These are phyloP conservation scores for Pythium diclinum DNA, from an alignment of 352 stramenopile species.

Conservation along the genomic window DNA sequence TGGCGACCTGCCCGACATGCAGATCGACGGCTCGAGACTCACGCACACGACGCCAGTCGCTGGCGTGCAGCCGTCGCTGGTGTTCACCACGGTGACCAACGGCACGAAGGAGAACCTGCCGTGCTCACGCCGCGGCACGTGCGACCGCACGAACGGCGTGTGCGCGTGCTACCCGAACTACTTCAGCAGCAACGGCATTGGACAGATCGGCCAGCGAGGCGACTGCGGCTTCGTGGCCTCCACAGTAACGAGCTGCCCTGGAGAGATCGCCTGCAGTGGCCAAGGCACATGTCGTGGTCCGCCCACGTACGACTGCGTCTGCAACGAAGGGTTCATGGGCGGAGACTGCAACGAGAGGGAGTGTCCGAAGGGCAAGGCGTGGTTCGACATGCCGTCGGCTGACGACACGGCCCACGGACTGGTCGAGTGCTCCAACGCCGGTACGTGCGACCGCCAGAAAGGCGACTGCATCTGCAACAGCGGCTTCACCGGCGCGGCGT, in stretches of 20 bases:
- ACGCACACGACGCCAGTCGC: constrained; percentile 41
- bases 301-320: constrained; percentile 77
- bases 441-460: constrained; percentile 60
- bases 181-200: constrained; percentile 80
- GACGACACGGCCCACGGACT: constrained; percentile 52
- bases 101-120: constrained; percentile 88
- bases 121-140: constrained; percentile 86
- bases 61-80: constrained; percentile 40
- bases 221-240: constrained; percentile 88
- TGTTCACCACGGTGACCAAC: constrained; percentile 52
- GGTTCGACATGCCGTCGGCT: constrained; percentile 57
- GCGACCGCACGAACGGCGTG: constrained; percentile 64
- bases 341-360: constrained; percentile 66
- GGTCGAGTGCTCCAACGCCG: constrained; percentile 73
- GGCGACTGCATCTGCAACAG: constrained; percentile 61
- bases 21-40: constrained; percentile 49
- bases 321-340: constrained; percentile 70
- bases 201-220: constrained; percentile 76
- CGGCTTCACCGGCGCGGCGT: constrained; percentile 67
- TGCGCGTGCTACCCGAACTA: constrained; percentile 87
- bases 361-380: constrained; percentile 65
- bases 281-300: constrained; percentile 67
- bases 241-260: constrained; percentile 62
- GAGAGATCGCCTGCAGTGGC: constrained; percentile 71
- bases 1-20: constrained; percentile 61